These are phyloP conservation scores for Lepidium campestre DNA, from an alignment of 441 rosid species.

Conservation along the genomic window DNA sequence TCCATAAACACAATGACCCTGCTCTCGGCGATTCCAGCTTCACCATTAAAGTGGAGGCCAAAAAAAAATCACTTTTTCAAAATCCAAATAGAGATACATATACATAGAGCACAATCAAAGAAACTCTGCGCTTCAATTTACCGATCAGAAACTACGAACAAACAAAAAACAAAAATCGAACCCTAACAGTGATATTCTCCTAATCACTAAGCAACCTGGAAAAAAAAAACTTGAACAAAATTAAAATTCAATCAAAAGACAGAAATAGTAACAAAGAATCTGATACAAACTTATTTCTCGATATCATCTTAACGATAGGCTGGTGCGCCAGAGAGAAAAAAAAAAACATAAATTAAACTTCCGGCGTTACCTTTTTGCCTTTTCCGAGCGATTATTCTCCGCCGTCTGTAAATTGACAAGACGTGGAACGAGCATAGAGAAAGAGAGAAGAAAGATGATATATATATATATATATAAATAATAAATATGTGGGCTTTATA, in stretches of 20 bases:
- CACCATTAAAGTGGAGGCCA: neutral
- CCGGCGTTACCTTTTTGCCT: constrained; percentile 11
- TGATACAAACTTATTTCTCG: neutral
- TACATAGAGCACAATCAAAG: neutral
- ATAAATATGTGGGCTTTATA: neutral
- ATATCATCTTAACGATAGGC: neutral
- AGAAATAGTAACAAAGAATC: neutral
- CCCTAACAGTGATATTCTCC: neutral
- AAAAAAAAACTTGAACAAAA: neutral
- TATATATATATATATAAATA: neutral
- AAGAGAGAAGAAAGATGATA: neutral
- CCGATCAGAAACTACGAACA: constrained; percentile 8
- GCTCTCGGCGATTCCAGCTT: constrained; percentile 22
- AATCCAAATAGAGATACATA: neutral
- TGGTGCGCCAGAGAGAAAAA: neutral
- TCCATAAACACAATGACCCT: constrained; percentile 20
- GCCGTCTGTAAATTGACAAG: constrained; percentile 19
- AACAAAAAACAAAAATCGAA: constrained; percentile 2
- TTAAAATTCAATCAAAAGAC: neutral
- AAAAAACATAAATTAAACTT: neutral
- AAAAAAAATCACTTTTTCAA: neutral
- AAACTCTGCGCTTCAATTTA: neutral
- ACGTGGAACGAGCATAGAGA: neutral
- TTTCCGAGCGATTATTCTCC: constrained; percentile 17
- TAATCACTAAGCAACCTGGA: neutral